These are phyloP conservation scores for Saccharum hybrid DNA, from an alignment of 202 grass and related monocot species.

Conservation along the genomic window DNA sequence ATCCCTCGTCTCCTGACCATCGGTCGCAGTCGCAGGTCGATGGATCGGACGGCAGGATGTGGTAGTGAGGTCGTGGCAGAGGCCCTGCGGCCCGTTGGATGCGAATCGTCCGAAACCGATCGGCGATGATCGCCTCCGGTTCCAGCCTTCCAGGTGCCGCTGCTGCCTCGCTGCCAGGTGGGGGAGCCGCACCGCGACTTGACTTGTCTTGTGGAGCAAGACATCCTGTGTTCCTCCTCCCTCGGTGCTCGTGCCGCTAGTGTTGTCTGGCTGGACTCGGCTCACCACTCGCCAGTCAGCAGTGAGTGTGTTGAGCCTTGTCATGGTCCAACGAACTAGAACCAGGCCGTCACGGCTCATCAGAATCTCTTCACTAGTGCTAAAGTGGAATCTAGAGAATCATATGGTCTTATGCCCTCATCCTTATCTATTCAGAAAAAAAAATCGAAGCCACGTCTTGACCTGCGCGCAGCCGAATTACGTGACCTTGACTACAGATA, in stretches of 20 bases:
- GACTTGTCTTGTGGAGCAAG: slow-evolving; percentile 17
- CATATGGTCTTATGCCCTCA: no score
- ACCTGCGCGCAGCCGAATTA: no score
- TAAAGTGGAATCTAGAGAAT: no score
- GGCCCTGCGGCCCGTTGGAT: neutral
- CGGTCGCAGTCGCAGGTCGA: no score
- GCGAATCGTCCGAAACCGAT: neutral
- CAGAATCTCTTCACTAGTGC: neutral
- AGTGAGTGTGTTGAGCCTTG: neutral
- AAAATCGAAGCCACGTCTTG: no score
- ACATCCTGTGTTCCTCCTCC: no score
- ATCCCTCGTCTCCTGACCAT: no score
- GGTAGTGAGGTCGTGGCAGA: neutral
- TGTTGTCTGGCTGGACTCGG: neutral
- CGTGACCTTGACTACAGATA: no score
- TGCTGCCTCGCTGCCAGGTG: neutral
- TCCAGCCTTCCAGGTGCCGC: no score
- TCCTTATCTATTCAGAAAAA: no score
- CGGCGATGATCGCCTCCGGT: no score
- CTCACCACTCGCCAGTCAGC: neutral
- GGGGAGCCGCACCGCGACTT: neutral
- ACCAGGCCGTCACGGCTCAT: neutral
- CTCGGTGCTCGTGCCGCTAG: neutral
- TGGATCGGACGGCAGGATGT: neutral
- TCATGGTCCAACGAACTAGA: neutral